A percentile compares a stretch with the other conserved stretches of the same genome.
Conservation (phyloP, 306 rosid species). For the Mimosa bimucronata region DNA sequence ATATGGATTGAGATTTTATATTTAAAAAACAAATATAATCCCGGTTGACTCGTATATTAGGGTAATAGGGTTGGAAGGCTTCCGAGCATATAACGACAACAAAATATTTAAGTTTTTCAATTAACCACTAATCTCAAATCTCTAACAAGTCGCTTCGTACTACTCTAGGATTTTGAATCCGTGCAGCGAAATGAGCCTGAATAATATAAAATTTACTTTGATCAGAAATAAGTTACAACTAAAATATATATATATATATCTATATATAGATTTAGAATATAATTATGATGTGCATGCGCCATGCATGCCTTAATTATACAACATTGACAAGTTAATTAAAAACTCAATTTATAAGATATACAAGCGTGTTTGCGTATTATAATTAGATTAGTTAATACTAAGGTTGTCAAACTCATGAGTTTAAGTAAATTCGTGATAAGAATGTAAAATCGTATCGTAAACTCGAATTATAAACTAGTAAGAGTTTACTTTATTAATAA, state of each 20-base stretch:
- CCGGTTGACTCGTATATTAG: too few relatives aligned
- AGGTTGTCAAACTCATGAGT: too few relatives aligned
- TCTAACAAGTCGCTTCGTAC: background rate
- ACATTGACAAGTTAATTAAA: background rate
- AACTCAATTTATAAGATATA: background rate
- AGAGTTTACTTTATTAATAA: too few relatives aligned
- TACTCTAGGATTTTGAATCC: background rate
- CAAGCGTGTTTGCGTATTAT: background rate
- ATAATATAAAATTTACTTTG: background rate
- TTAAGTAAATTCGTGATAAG: too few relatives aligned
- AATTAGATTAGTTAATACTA: background rate
- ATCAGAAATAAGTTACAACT: background rate
- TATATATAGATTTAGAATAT: background rate
- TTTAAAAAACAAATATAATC: too few relatives aligned
- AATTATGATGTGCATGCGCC: background rate
- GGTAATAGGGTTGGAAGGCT: too few relatives aligned
- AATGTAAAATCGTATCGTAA: too few relatives aligned
- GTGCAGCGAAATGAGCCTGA: background rate
- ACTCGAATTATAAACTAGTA: too few relatives aligned
- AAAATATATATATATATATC: too few relatives aligned
- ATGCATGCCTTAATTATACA: background rate
- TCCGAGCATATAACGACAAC: too few relatives aligned
- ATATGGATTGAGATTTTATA: too few relatives aligned
- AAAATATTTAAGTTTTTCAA: background rate
- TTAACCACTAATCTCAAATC: background rate